Conservation (phyloP, 768 basidiomycete species). For the Trametes gibbosa region DNA sequence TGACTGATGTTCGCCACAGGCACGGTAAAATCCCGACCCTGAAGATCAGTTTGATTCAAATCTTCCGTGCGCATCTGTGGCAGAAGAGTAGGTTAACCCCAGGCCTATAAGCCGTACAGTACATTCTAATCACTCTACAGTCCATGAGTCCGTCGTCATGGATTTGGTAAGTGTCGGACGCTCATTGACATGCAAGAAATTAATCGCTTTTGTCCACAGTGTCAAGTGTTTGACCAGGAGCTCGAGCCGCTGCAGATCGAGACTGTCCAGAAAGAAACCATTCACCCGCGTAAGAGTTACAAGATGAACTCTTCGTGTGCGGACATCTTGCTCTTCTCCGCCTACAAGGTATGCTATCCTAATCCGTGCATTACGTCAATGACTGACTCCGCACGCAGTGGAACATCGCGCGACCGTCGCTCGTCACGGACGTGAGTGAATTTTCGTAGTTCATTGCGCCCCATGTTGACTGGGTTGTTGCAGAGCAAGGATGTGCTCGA, state of each 20-base stretch:
- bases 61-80: constrained; percentile 99
- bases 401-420: constrained; percentile 95
- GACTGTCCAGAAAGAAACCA: constrained; percentile 99
- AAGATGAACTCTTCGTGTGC: constrained; percentile 99
- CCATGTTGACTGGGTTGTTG: no score
- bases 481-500: constrained; percentile 93
- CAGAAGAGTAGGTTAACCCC: constrained; percentile 80
- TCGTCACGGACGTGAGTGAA: constrained; percentile 86
- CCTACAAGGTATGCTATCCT: constrained; percentile 60
- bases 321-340: constrained; percentile 95
- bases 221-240: constrained; percentile 99
- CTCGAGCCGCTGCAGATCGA: constrained; percentile 97
- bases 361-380: background rate
- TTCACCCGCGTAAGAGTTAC: constrained; percentile 99
- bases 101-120: constrained; percentile 23
- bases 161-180: constrained; percentile 54
- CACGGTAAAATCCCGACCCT: constrained; percentile 98
- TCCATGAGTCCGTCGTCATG: constrained; percentile 92
- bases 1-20: constrained; percentile 41
- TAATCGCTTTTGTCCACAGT: constrained; percentile 38
- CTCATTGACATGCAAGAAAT: background rate
- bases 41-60: constrained; percentile 99
- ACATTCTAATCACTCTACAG: constrained; percentile 35
- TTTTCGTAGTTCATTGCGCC: no score
- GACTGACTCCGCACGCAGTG: constrained; percentile 48